Percentiles rank a stretch among this genome's conserved stretches.
phyloP scores from a whole-genome alignment of 2,329 filamentous ascomycete genomes.

The Fusarium albidum region DNA sequence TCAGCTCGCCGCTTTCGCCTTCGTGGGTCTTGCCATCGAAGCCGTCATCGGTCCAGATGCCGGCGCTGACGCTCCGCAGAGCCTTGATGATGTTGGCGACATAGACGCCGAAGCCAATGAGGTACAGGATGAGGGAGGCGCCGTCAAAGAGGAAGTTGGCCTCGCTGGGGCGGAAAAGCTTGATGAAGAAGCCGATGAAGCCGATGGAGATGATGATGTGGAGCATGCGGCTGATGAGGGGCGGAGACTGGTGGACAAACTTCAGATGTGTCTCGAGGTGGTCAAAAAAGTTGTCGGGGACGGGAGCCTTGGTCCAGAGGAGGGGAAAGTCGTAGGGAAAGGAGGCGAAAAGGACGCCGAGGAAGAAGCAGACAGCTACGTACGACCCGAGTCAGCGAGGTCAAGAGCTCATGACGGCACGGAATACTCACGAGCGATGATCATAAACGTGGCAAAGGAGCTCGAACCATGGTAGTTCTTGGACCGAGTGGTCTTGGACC shows the following conservation, averaged over 20 bases:
- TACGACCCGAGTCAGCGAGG: conserved; percentile 44
- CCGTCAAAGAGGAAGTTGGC: conserved; percentile 96
- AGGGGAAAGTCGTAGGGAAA: conserved; percentile 97
- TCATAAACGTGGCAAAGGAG: conserved; percentile 96
- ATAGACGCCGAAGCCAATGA: conserved; percentile 91
- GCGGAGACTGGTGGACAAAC: conserved; percentile 90
- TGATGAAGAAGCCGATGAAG: conserved; percentile 87
- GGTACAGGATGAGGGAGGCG: conserved; percentile 80
- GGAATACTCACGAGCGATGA: conserved; percentile 82
- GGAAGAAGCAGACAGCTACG: conserved; percentile 91
- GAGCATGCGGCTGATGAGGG: conserved; percentile 90
- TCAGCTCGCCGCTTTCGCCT: conserved; percentile 64
- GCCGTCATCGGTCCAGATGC: conserved; percentile 63
- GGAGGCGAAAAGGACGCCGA: conserved; percentile 94
- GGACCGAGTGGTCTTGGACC: conserved; percentile 65
- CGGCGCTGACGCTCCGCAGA: conserved; percentile 80
- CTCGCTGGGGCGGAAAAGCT: conserved; percentile 93
- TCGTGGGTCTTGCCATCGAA: conserved; percentile 46
- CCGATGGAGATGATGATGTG: conserved; percentile 92
- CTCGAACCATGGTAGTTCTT: conserved; percentile 66
- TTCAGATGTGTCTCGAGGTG: conserved; percentile 89
- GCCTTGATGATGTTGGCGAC: conserved; percentile 97
- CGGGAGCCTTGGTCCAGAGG: conserved; percentile 76
- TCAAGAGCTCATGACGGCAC: neutral
- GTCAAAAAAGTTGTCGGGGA: conserved; percentile 75